A percentile compares a stretch with the other conserved stretches of the same genome.
Evolutionary conservation across 345 rosid genomes (phyloP).

Genomic region (Rhodamnia argentea): DNA sequence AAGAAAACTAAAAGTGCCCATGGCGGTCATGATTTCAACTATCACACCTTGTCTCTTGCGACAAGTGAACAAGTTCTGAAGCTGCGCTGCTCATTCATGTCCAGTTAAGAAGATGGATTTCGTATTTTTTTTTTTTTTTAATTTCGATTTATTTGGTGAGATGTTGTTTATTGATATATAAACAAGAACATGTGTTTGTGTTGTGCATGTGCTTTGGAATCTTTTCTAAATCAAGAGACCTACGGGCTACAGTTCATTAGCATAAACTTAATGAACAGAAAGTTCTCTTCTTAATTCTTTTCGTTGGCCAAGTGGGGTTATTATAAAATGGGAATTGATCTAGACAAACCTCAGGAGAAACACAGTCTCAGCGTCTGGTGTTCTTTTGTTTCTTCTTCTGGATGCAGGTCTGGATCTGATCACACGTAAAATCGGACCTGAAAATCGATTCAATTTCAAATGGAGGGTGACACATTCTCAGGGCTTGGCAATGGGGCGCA

Average conservation of each 20-base stretch:
- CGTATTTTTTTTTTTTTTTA: background rate
- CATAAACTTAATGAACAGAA: background rate
- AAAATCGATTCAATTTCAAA: slow-evolving; percentile 10
- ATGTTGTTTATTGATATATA: background rate
- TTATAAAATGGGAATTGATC: background rate
- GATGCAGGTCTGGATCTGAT: slow-evolving; percentile 17
- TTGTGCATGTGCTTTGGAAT: background rate
- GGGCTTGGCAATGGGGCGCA: slow-evolving; percentile 36
- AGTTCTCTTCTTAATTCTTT: background rate
- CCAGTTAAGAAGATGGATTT: background rate
- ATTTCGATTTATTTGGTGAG: background rate
- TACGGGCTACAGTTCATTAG: background rate
- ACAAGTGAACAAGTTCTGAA: slow-evolving; percentile 14
- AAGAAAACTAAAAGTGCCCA: slow-evolving; percentile 8
- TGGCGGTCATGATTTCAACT: slow-evolving; percentile 32
- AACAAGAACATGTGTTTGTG: background rate
- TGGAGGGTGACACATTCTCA: slow-evolving; percentile 56
- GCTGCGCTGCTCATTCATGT: background rate
- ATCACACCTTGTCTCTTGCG: slow-evolving; percentile 31
- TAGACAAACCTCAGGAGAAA: background rate
- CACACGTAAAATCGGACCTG: background rate
- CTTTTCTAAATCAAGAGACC: background rate
- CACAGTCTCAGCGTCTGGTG: background rate
- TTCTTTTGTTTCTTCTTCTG: slow-evolving; percentile 3
- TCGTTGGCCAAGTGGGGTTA: background rate